Evolutionary conservation across 495 filamentous ascomycete genomes (phyloP).

Genomic region (Penicillium desertorum): DNA sequence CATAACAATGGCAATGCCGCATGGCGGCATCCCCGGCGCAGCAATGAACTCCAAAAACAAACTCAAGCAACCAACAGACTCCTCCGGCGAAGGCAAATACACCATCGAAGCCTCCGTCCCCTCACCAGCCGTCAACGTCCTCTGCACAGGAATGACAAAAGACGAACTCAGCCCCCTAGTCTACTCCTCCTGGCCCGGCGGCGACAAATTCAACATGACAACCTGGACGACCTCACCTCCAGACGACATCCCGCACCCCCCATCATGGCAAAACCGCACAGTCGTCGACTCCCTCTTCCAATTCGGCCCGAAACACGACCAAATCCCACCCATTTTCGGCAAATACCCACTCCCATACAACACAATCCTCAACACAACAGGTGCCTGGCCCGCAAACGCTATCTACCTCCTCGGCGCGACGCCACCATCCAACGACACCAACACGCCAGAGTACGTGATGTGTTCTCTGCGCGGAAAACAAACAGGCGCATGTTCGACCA

Average conservation of each 20-base stretch:
- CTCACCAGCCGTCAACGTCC: conserved; percentile 63
- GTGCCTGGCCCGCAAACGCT: conserved; percentile 41
- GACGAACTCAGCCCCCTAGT: conserved; percentile 62
- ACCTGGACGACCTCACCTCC: conserved; percentile 25
- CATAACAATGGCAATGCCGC: conserved; percentile 72
- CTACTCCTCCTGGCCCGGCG: conserved; percentile 56
- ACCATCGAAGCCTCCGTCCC: conserved; percentile 62
- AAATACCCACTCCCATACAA: conserved; percentile 60
- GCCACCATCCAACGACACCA: conserved; percentile 10
- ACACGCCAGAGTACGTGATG: conserved; percentile 52
- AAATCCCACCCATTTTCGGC: conserved; percentile 63
- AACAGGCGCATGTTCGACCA: conserved; percentile 60
- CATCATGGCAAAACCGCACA: conserved; percentile 54
- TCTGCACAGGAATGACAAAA: conserved; percentile 62
- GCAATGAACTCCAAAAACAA: conserved; percentile 56
- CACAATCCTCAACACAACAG: conserved; percentile 59
- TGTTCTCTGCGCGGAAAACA: conserved; percentile 61
- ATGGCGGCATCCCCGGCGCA: conserved; percentile 62
- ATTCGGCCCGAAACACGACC: conserved; percentile 52
- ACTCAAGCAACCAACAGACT: conserved; percentile 65
- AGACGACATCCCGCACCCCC: conserved; percentile 24
- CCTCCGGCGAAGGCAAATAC: conserved; percentile 65
- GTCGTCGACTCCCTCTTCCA: conserved; percentile 67
- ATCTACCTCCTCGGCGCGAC: conserved; percentile 65
- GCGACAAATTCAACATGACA: conserved; percentile 35